Evolutionary conservation across 768 basidiomycete species (phyloP), one percentile per base, ranked within the genome.

Genomic region (Candolleomyces efflorescens): DNA sequence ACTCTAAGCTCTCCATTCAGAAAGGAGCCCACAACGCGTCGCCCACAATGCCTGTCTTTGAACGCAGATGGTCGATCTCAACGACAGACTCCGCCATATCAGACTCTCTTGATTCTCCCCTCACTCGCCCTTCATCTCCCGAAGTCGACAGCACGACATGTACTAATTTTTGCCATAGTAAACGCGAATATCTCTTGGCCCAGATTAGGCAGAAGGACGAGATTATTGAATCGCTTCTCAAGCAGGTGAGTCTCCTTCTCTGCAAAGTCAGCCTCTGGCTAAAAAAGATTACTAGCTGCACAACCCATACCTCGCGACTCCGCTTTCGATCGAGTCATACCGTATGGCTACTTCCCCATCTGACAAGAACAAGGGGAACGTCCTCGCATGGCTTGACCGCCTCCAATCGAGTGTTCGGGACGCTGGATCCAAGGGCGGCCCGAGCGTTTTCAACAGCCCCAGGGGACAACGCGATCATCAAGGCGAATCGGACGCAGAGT

Each of bases 161-260:
- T 60, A 56, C 68, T 62, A 64, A 72, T 64, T 68, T 69, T 63
- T 65, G 61, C 18, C 73, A 70, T 64, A 94, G 91, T 67, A 92
- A 92, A 75, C 84, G 90, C 58, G 92, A 93, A 65, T 92, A 92
- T 67, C 77, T 94, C 17, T 81, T 93, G 23, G 89, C 90, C 4
- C 89, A 93, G 68, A 86, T 94, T 61, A 82, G 86, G 54, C 91
- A 94, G 73, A 94, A 94, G 74, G 91, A 94, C 73, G 78, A 83
- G 18, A 87, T 93, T 63, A 93, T 94, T 63, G 89, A 92, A 61
- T 88, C 85, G 13, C 82, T 93, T 13, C 79, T 94, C 62, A 92
- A 92, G 68, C 90, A 92, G 77, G 90, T 86, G 36, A 13, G 77
- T 68, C 2, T 22, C 18, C 2, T 32, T 54, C 32, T 49, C 23